Base-by-base conservation (phyloP, 352 stramenopile species). In the Globisporangium cederbergense region DNA sequence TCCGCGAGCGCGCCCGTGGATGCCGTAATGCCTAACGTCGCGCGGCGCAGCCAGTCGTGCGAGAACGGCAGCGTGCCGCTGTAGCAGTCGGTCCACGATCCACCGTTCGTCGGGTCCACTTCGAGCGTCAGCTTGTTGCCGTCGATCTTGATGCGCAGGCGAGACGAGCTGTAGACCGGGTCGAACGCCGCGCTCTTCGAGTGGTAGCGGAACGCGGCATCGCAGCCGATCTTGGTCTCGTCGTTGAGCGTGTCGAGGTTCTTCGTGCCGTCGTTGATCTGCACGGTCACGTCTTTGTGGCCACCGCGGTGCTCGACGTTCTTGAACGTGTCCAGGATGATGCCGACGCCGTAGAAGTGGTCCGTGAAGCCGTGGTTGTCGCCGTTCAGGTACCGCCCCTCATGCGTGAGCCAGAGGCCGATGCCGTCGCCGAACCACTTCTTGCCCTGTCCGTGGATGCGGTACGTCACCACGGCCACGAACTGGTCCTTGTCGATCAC, bases 361-460 rank as follows among this genome's bases (percentile, higher is more conserved):
- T 88, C 78, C 18, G 73, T 87, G 53, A 91, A 89, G 55, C 85
- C 85, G 66, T 92, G 83, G 68, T 90, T 91, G 58, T 89, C 75
- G 43, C 85, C 85, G 22, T 81, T 76, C 61, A 76, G 67, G 68
- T 82, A 81, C 49, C 62, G 47, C 4, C 66, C 64, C 60, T 87
- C 79, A 47, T 88, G 70, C 55, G 83, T 92, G 54, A 93, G 74
- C 85, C 85, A 93, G 32, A 93, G 55, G 5, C 75, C 83, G 49
- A 93, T 76, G 46, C 85, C 85, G 54, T 93, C 85, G 40, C 85
- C 85, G 64, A 92, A 93, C 83, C 83, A 92, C 62, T 81, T 81
- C 59, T 88, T 78, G 47, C 81, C 83, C 64, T 90, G 81, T 11
- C 85, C 85, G 58, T 88, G 80, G 65, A 93, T 92, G 58, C 85